Evolutionary conservation across 371 early-diverging fungal species (phyloP), one percentile per base, ranked within the genome.

Genomic region (Apophysomyces sp.): DNA sequence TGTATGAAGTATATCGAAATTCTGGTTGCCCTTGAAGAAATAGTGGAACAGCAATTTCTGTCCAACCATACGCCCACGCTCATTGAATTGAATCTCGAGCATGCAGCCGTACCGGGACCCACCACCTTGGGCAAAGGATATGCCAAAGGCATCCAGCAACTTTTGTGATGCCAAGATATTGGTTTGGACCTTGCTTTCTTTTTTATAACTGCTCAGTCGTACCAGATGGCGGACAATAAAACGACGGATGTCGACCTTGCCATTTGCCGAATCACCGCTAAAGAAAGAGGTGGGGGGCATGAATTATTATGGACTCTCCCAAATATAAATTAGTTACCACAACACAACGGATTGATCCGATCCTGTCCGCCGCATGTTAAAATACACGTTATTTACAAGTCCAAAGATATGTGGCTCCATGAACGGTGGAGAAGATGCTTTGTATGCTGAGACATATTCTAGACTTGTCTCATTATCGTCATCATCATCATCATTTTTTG

Each of bases 81-180:
- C 90, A 71, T 93, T 88, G 70, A 96, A 98, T 67, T 95, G 96
- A 57, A 95, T 75, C 74, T 96, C 96, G 7, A 89, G 88, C 70
- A 96, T 95, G 53, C 90, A 87, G n/a, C 94, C 97, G 58, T 92
- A 93, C 37, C 94, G 87, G 5, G 95, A 92, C 11, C 95, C 92
- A 77, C 94, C 89, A 41, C 78, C 71, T 3, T 75, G 62, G 2
- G 94, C 92, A 60, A 84, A 82, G 13, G 94, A 93, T 69, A 92
- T 91, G 26, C 94, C 94, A 84, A 97, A 97, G 3, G 92, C 88
- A 49, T 91, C 88, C 2, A 97, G 74, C 67, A 91, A 84, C 56
- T 72, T 69, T 60, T 90, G 87, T 12, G 88, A 84, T 58, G 88
- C 81, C 15, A 89, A 68, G 44, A 93, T 76, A 62, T 87, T 88